phyloP scores from a whole-genome alignment of 2,329 filamentous ascomycete species.

The Aspergillus pseudoviridinutans region DNA sequence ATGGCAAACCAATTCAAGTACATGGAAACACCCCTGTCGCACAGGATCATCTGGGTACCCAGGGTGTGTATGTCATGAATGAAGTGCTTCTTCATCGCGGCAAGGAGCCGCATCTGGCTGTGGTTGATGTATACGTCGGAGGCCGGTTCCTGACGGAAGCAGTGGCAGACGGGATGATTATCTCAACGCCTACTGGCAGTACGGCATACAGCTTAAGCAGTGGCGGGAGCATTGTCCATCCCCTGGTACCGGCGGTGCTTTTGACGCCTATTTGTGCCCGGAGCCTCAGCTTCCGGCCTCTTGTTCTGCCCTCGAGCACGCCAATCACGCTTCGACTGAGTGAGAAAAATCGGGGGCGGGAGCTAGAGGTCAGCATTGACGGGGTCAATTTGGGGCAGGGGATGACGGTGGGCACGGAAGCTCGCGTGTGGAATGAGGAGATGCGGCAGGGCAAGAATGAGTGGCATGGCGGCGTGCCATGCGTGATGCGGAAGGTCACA shows the following conservation, averaged over 20 bases:
- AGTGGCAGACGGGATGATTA: conserved; percentile 90
- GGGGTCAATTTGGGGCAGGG: conserved; percentile 63
- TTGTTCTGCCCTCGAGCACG: conserved; percentile 83
- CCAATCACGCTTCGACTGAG: conserved; percentile 78
- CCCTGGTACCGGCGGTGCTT: conserved; percentile 79
- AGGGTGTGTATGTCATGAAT: conserved; percentile 73
- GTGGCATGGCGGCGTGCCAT: conserved; percentile 80
- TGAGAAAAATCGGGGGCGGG: conserved; percentile 70
- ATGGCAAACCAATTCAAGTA: conserved; percentile 50
- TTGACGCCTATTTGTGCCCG: conserved; percentile 93
- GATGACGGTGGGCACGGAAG: conserved; percentile 73
- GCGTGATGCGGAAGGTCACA: conserved; percentile 67
- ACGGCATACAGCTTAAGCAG: conserved; percentile 94
- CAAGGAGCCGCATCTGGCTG: conserved; percentile 80
- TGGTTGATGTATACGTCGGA: conserved; percentile 88
- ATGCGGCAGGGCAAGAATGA: conserved; percentile 54
- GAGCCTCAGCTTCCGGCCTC: conserved; percentile 83
- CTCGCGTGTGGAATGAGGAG: conserved; percentile 81
- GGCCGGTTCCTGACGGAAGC: conserved; percentile 88
- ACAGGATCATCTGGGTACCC: conserved; percentile 28
- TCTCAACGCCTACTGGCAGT: conserved; percentile 89
- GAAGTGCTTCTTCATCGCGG: conserved; percentile 93
- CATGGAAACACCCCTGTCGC: conserved; percentile 42
- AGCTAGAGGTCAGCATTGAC: conserved; percentile 76
- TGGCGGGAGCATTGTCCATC: conserved; percentile 91